Evolutionary conservation across 2,329 filamentous ascomycete genomes (phyloP).

Genomic region (Chaetomium sp.): DNA sequence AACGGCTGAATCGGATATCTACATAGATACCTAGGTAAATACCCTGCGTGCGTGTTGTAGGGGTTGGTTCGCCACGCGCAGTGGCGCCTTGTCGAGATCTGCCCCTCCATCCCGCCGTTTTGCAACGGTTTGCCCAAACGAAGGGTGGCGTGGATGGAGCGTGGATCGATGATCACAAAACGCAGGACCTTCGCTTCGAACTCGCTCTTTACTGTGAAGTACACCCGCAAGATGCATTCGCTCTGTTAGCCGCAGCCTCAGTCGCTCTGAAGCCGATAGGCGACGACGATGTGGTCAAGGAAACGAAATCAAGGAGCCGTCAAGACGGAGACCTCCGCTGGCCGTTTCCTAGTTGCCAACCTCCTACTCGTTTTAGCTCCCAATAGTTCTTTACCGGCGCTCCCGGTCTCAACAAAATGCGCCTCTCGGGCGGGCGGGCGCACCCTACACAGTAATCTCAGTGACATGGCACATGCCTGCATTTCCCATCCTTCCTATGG

Average conservation of each 20-base stretch:
- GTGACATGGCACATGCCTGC: conserved; percentile 6
- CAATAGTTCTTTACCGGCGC: not conserved
- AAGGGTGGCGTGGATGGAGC: conserved; percentile 8
- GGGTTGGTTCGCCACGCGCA: conserved; percentile 17
- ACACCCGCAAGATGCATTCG: conserved; percentile 14
- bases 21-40: not conserved
- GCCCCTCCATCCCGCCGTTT: not conserved
- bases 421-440: conserved; percentile 1
- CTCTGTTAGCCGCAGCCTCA: conserved; percentile 8
- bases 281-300: not conserved
- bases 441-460: not conserved
- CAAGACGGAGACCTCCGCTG: not conserved
- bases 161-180: not conserved
- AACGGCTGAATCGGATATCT: not conserved
- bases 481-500: conserved; percentile 1
- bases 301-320: conserved; percentile 10
- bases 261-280: not conserved
- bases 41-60: not conserved
- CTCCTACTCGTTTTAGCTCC: not conserved
- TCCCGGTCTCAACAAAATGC: conserved; percentile 1
- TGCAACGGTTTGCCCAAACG: conserved; percentile 1
- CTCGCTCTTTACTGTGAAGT: not conserved
- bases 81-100: conserved; percentile 13
- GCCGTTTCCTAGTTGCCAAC: not conserved
- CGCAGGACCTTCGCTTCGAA: conserved; percentile 4